Evolutionary conservation across 352 stramenopile genomes (phyloP), one percentile per base, ranked within the genome.

Genomic region (Saprolegnia parasitica): DNA sequence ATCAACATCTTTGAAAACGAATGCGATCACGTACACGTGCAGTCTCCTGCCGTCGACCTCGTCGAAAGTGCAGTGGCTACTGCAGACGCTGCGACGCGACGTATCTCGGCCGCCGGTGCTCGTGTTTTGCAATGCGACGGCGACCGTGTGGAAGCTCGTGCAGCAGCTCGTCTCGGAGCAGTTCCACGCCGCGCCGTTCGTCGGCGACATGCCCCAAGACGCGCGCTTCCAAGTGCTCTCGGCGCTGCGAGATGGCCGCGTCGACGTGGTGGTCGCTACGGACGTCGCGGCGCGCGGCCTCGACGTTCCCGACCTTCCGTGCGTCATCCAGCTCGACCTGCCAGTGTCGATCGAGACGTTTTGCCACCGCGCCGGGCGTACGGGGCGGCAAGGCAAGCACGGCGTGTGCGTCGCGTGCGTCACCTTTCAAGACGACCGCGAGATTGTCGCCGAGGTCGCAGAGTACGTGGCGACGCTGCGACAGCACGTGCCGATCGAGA

Each of bases 91-190:
- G 72, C 92, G 70, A 26, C 2, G 76, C 29, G 72, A 83, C n/a
- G 95, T 89, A 15, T 75, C 98, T 15, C 73, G 81, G 1, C 96
- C 96, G 8, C 97, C 96, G 6, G 91, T 98, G 16, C 80, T 99
- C 39, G 83, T 99, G 26, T 99, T 99, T 75, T 87, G 98, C 52
- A 96, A 99, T 66, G 96, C 81, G n/a, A 96, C 98, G 67, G 90
- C 97, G 63, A 90, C 90, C 72, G 97, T 97, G 2, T 90, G 97
- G 50, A 89, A 90, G 23, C 81, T 99, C 13, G 96, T 92, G 76
- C 80, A 86, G 5, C 77, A 98, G 73, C 81, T 99, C 13, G 76
- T 91, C 15, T 97, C 91, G 71, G 97, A 99, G 70, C 90, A 93
- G 67, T 94, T 98, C 71, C 93, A 97, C 54, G 91, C 95, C 13